These are phyloP conservation scores for Lolium multiflorum DNA, from an alignment of 176 grass and related monocot species.

Conservation along the genomic window DNA sequence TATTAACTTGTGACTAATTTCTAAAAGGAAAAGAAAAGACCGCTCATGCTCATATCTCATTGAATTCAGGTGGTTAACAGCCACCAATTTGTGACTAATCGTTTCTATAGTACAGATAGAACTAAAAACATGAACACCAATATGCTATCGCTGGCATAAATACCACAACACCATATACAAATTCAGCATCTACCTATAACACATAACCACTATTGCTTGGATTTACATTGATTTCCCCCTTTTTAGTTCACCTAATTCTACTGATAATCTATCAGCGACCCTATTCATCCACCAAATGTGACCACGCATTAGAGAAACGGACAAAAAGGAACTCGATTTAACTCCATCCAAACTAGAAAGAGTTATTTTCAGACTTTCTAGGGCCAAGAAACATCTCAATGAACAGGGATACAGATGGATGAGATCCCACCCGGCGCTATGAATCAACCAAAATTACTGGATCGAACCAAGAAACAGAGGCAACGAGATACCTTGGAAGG, in stretches of 20 bases:
- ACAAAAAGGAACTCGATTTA: neutral
- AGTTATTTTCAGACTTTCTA: neutral
- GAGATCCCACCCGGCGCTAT: neutral
- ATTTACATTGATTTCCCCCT: slow-evolving; percentile 1
- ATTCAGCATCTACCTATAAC: neutral
- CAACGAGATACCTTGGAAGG: slow-evolving; percentile 40
- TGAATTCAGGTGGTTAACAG: neutral
- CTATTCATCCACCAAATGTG: neutral
- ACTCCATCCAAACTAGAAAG: neutral
- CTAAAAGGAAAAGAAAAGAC: too few species aligned
- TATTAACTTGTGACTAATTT: neutral
- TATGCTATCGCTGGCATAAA: neutral
- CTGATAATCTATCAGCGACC: neutral
- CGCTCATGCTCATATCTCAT: too few species aligned
- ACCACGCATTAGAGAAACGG: neutral
- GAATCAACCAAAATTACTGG: slow-evolving; percentile 2
- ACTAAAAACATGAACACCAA: neutral
- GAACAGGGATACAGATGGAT: neutral
- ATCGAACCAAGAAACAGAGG: slow-evolving; percentile 29
- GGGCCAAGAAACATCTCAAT: neutral
- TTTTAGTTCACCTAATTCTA: neutral
- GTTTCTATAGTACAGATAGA: neutral
- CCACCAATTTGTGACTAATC: neutral
- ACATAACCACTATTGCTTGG: neutral
- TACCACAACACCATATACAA: neutral